phyloP scores from a whole-genome alignment of 2,329 filamentous ascomycete species.

The Fusarium sp. region DNA sequence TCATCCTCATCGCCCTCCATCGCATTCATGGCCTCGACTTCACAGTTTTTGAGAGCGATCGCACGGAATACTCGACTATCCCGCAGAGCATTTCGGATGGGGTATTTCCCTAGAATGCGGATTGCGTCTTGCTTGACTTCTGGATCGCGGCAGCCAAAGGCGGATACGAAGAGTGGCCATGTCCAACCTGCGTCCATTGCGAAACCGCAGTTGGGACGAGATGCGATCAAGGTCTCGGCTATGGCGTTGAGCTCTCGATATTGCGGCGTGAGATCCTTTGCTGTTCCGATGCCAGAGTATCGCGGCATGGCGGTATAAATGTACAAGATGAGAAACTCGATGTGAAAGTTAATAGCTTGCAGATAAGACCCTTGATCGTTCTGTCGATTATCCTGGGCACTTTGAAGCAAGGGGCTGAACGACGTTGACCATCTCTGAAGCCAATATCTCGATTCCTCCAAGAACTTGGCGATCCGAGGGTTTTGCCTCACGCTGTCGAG shows the following conservation, averaged over 20 bases:
- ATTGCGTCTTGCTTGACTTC: slow-evolving; percentile 54
- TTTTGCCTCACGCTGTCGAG: slow-evolving; percentile 48
- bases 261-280: slow-evolving; percentile 54
- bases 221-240: slow-evolving; percentile 51
- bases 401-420: slow-evolving; percentile 51
- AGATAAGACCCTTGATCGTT: slow-evolving; percentile 45
- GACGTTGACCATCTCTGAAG: slow-evolving; percentile 54
- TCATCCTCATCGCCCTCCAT: slow-evolving; percentile 48
- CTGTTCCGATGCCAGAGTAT: slow-evolving; percentile 51
- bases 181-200: slow-evolving; percentile 60
- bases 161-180: slow-evolving; percentile 56
- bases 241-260: slow-evolving; percentile 56
- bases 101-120: slow-evolving; percentile 54
- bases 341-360: slow-evolving; percentile 53
- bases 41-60: slow-evolving; percentile 52
- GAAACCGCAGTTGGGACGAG: slow-evolving; percentile 53
- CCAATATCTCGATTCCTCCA: slow-evolving; percentile 52
- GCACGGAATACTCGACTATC: slow-evolving; percentile 55
- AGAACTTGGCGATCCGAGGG: slow-evolving; percentile 47
- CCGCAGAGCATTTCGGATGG: slow-evolving; percentile 57
- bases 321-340: slow-evolving; percentile 57
- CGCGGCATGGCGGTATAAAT: slow-evolving; percentile 53
- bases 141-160: slow-evolving; percentile 55
- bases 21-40: slow-evolving; percentile 49
- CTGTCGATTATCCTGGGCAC: slow-evolving; percentile 38